Evolutionary conservation across 441 rosid species (phyloP).

Genomic region (Euphorbia corollata): DNA sequence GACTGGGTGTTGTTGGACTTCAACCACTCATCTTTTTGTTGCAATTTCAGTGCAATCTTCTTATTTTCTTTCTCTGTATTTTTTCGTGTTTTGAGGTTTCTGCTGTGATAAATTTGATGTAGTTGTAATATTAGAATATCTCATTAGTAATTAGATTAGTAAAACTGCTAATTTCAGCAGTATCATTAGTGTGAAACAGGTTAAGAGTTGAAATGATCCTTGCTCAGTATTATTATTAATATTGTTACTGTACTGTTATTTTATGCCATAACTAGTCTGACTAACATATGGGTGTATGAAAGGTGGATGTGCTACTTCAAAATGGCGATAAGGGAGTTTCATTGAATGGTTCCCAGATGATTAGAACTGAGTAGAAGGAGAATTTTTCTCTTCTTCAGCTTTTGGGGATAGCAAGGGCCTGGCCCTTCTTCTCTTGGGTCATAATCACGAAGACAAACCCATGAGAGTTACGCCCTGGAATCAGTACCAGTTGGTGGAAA

Average conservation of each 20-base stretch:
- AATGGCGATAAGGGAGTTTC: constrained; percentile 17
- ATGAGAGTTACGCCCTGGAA: constrained; percentile 89
- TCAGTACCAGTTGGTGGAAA: constrained; percentile 89
- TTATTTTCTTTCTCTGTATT: neutral
- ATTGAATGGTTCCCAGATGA: constrained; percentile 51
- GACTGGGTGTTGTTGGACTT: neutral
- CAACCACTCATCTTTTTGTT: neutral
- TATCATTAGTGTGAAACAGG: neutral
- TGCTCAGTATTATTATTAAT: neutral
- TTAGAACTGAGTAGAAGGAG: constrained; percentile 93
- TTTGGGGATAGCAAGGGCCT: constrained; percentile 91
- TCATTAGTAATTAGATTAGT: neutral
- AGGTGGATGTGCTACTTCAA: constrained; percentile 20
- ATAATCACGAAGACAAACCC: constrained; percentile 68
- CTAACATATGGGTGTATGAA: constrained; percentile 19
- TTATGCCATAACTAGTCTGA: constrained; percentile 18
- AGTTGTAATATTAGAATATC: neutral
- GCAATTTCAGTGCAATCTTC: constrained; percentile 8
- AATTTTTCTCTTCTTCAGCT: constrained; percentile 95
- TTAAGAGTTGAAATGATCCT: neutral
- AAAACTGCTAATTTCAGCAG: neutral
- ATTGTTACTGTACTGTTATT: neutral
- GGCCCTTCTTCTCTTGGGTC: constrained; percentile 88
- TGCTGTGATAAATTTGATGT: neutral
- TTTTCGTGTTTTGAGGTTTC: neutral